Percentiles rank a stretch among this genome's conserved stretches.
Evolutionary conservation across 192 early-diverging fungal species (phyloP).

Genomic region (Gonapodya prolifera): DNA sequence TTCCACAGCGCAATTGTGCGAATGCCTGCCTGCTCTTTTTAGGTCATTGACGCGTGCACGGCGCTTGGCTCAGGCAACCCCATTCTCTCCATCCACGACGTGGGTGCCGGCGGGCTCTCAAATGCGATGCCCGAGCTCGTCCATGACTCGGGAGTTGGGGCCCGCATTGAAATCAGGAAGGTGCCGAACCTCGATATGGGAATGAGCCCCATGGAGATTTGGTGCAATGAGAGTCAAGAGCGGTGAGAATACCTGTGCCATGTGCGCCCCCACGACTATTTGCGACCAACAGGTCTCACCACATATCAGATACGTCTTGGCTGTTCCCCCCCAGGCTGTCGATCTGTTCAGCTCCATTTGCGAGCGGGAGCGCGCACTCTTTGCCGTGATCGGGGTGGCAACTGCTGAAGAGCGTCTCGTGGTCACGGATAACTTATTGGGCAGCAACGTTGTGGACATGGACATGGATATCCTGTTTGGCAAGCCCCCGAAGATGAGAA

Average conservation of each 20-base stretch:
- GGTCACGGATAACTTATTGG: conserved; percentile 61
- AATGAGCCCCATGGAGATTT: conserved; percentile 99
- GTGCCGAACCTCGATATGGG: conserved; percentile 80
- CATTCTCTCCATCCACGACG: conserved; percentile 93
- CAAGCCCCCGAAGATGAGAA: conserved; percentile 92
- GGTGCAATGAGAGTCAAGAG: conserved; percentile 99
- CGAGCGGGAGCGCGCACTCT: conserved; percentile 81
- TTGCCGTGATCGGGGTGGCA: conserved; percentile 79
- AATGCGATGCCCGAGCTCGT: conserved; percentile 98
- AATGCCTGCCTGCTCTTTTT: conserved; percentile 14
- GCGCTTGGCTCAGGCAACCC: conserved; percentile 64
- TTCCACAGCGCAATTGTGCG: background rate
- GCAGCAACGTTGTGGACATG: conserved; percentile 67
- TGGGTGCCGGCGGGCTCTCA: conserved; percentile 96
- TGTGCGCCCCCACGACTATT: background rate
- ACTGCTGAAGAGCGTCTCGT: conserved; percentile 69
- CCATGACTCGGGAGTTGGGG: conserved; percentile 86
- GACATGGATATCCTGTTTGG: conserved; percentile 95
- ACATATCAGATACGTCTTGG: conserved; percentile 65
- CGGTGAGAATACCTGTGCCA: too few species aligned
- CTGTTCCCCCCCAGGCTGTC: conserved; percentile 57
- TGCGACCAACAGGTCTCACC: background rate
- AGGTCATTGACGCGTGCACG: conserved; percentile 92
- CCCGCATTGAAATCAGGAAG: conserved; percentile 76
- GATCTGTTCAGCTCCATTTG: conserved; percentile 62